These are phyloP conservation scores for Fusarium sp. DNA, from an alignment of 2,329 filamentous ascomycete species.

Conservation along the genomic window DNA sequence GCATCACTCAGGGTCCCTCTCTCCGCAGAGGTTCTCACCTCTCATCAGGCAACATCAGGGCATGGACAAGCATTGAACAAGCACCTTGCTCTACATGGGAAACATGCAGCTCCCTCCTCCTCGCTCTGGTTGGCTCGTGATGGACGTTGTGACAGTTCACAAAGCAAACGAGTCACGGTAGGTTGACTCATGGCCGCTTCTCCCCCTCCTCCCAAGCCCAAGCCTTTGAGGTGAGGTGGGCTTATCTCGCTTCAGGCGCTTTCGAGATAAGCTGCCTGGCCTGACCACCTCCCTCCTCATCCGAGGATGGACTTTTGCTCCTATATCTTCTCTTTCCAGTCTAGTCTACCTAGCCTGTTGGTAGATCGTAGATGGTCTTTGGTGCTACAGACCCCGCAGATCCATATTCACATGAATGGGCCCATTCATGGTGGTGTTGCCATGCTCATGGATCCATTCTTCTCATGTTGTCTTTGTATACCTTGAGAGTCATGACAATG, in stretches of 20 bases:
- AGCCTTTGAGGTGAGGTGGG: conserved; percentile 6
- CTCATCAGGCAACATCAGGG: neutral
- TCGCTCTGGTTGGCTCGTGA: conserved; percentile 22
- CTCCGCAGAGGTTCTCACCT: conserved; percentile 25
- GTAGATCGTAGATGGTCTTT: conserved; percentile 24
- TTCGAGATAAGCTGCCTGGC: conserved; percentile 29
- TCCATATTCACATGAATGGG: conserved; percentile 8
- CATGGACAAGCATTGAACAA: neutral
- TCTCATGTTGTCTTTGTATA: neutral
- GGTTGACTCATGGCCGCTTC: conserved; percentile 31
- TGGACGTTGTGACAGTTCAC: conserved; percentile 17
- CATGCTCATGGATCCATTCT: neutral
- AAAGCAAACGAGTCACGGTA: conserved; percentile 21
- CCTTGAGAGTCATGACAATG: conserved; percentile 20
- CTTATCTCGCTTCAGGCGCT: conserved; percentile 26
- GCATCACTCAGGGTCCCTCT: conserved; percentile 1
- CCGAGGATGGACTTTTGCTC: conserved; percentile 14
- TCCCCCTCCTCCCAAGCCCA: conserved; percentile 9
- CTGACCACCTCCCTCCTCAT: conserved; percentile 3
- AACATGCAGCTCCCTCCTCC: neutral
- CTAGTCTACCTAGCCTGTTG: conserved; percentile 23
- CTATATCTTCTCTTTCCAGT: conserved; percentile 21
- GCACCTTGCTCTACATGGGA: neutral
- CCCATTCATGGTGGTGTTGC: neutral
- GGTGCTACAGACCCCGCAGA: conserved; percentile 13